Conservation (phyloP, 305 asterid species). For the Fraxinus sp. region DNA sequence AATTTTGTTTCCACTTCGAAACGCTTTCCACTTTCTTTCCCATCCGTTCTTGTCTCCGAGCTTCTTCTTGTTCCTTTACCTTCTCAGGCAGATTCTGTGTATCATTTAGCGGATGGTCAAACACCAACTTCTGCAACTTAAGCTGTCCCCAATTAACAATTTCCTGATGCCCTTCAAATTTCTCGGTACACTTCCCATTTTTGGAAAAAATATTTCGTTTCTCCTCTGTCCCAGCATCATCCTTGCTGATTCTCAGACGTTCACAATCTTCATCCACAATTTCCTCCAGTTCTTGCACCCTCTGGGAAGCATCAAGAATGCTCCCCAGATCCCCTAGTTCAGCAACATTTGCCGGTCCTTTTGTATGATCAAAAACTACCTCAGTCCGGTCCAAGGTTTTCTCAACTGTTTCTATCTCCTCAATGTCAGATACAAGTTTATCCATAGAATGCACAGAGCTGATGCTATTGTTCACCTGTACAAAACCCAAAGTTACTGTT, state of each 20-base stretch:
- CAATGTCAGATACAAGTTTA: slow-evolving; percentile 23
- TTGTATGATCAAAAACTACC: slow-evolving; percentile 1
- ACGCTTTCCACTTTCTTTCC: slow-evolving; percentile 25
- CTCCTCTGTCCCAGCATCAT: slow-evolving; percentile 28
- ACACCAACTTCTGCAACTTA: slow-evolving; percentile 29
- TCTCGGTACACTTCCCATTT: slow-evolving; percentile 26
- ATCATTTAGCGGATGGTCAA: slow-evolving; percentile 26
- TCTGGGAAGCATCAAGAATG: slow-evolving; percentile 28
- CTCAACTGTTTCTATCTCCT: slow-evolving; percentile 26
- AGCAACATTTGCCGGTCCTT: slow-evolving; percentile 27
- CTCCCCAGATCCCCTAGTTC: slow-evolving; percentile 25
- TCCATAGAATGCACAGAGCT: slow-evolving; percentile 21
- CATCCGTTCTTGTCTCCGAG: slow-evolving; percentile 23
- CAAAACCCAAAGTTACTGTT: slow-evolving; percentile 38
- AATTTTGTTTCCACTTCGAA: slow-evolving; percentile 30
- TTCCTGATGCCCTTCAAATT: slow-evolving; percentile 26
- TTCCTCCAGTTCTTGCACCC: slow-evolving; percentile 28
- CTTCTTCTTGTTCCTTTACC: slow-evolving; percentile 13
- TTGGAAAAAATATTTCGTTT: slow-evolving; percentile 27
- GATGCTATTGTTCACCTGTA: slow-evolving; percentile 36
- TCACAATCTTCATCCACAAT: slow-evolving; percentile 32
- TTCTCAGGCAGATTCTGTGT: slow-evolving; percentile 20
- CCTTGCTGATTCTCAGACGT: slow-evolving; percentile 30
- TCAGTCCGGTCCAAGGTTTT: slow-evolving; percentile 28
- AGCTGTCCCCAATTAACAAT: slow-evolving; percentile 19